phyloP scores from a whole-genome alignment of 768 basidiomycete genomes.

The Guyanaporus albipodus region DNA sequence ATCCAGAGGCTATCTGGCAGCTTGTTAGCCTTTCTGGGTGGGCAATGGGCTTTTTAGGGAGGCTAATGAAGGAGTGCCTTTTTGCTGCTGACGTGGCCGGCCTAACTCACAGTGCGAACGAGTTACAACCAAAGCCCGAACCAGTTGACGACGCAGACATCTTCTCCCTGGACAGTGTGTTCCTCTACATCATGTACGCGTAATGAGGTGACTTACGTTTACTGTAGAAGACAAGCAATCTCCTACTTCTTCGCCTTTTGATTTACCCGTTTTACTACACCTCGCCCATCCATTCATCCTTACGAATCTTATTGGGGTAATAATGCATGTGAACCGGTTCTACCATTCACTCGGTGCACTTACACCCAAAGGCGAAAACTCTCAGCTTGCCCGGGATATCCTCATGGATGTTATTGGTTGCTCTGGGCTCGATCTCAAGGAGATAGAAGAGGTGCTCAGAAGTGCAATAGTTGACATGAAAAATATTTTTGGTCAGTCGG shows the following conservation, averaged over 20 bases:
- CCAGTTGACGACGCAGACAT: conserved; percentile 25
- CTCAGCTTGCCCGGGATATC: conserved; percentile 60
- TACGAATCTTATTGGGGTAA: conserved; percentile 44
- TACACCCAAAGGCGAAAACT: conserved; percentile 54
- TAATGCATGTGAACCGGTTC: conserved; percentile 58
- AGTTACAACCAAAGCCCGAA: conserved; percentile 23
- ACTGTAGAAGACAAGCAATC: conserved; percentile 22
- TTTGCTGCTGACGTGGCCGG: conserved; percentile 29
- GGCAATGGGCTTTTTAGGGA: conserved; percentile 59
- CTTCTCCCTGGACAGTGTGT: conserved; percentile 24
- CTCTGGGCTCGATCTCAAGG: conserved; percentile 60
- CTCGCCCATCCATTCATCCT: conserved; percentile 60
- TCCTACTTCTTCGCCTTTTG: conserved; percentile 19
- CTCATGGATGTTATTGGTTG: conserved; percentile 59
- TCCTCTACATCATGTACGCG: conserved; percentile 30
- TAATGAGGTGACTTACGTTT: conserved; percentile 36
- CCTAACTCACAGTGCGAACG: conserved; percentile 7
- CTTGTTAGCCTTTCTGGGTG: conserved; percentile 60
- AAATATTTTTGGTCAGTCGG: conserved; percentile 24
- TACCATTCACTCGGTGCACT: conserved; percentile 49
- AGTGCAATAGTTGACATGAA: conserved; percentile 28
- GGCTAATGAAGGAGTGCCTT: conserved; percentile 52
- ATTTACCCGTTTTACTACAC: conserved; percentile 48
- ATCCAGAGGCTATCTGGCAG: conserved; percentile 68
- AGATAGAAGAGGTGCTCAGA: conserved; percentile 46